Percentiles rank a stretch among this genome's conserved stretches.
These are phyloP conservation scores for Phaeophleospora eucalypticola DNA, from an alignment of 2,329 filamentous ascomycete genomes.

Conservation along the genomic window DNA sequence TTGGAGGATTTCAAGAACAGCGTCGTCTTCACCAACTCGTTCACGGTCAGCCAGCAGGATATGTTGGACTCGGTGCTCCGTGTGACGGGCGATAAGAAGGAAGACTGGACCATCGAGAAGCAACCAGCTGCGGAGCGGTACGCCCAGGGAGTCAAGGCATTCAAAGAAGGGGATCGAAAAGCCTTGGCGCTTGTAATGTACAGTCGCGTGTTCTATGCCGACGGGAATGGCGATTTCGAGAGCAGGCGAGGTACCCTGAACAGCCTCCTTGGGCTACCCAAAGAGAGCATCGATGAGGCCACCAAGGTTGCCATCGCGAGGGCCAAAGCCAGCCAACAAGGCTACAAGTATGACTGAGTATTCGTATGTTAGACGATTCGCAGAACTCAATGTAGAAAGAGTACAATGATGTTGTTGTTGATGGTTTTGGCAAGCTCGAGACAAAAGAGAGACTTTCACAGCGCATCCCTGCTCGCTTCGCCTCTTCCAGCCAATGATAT, in stretches of 20 bases:
- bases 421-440: too few species aligned
- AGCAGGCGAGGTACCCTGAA: constrained; percentile 44
- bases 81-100: constrained; percentile 54
- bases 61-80: constrained; percentile 61
- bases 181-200: constrained; percentile 37
- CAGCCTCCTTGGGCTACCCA: constrained; percentile 52
- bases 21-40: constrained; percentile 52
- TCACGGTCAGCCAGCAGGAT: constrained; percentile 58
- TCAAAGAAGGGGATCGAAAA: constrained; percentile 42
- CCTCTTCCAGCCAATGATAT: constrained; percentile 3
- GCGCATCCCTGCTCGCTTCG: neutral
- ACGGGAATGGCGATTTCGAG: constrained; percentile 37
- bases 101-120: constrained; percentile 57
- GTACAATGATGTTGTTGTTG: neutral
- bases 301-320: constrained; percentile 38
- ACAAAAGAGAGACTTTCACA: too few species aligned
- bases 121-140: constrained; percentile 49
- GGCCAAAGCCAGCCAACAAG: constrained; percentile 3
- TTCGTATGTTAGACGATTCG: neutral
- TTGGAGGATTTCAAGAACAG: constrained; percentile 45
- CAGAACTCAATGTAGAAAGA: too few species aligned
- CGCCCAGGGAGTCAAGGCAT: constrained; percentile 42
- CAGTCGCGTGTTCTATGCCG: constrained; percentile 47
- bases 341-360: neutral
- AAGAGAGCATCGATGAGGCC: constrained; percentile 56